A percentile compares a stretch with the other conserved stretches of the same genome.
phyloP scores from a whole-genome alignment of 805 yeast species.

The Wickerhamomyces pijperi region DNA sequence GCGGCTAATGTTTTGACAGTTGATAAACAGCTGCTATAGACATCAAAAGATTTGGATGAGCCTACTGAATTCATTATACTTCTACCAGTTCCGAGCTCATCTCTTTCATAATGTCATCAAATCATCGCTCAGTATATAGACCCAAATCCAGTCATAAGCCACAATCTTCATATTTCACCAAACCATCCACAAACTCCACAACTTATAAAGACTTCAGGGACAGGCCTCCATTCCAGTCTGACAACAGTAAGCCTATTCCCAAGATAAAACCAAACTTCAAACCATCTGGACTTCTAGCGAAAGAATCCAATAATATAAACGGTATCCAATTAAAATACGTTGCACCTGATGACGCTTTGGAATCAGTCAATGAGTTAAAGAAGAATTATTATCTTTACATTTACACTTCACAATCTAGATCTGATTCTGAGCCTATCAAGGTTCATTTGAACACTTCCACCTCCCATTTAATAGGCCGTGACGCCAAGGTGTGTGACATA shows the following conservation, averaged over 20 bases:
- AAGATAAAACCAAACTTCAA: slow-evolving; percentile 23
- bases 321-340: slow-evolving; percentile 28
- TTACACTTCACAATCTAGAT: not conserved
- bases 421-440: not conserved
- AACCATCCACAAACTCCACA: too few relatives aligned
- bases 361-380: slow-evolving; percentile 17
- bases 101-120: too few relatives aligned
- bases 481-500: slow-evolving; percentile 24
- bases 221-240: not conserved
- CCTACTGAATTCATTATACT: too few relatives aligned
- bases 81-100: too few relatives aligned
- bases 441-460: slow-evolving; percentile 12
- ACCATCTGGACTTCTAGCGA: slow-evolving; percentile 31
- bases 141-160: too few relatives aligned
- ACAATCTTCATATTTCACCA: too few relatives aligned
- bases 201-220: not conserved
- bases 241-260: not conserved
- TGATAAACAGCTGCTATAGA: too few relatives aligned
- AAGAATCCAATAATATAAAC: slow-evolving; percentile 24
- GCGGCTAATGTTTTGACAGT: too few relatives aligned
- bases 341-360: slow-evolving; percentile 23
- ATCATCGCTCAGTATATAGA: too few relatives aligned
- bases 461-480: slow-evolving; percentile 26
- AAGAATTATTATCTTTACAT: too few relatives aligned
- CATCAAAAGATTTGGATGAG: too few relatives aligned